These are phyloP conservation scores for Colletotrichum echinochloae DNA, from an alignment of 2,329 filamentous ascomycete genomes.

Conservation along the genomic window DNA sequence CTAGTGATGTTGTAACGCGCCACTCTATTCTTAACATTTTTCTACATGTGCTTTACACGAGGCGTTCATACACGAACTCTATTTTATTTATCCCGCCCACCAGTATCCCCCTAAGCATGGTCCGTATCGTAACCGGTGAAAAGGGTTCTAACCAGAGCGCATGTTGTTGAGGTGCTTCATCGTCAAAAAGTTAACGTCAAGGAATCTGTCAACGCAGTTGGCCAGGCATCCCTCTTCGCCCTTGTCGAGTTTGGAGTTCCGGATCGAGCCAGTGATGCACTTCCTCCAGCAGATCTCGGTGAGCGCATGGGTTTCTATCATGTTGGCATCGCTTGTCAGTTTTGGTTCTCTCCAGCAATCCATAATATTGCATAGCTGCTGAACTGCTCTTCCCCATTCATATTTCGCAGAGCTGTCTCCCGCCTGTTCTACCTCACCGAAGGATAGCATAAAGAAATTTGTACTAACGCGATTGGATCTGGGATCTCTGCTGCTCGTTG, in stretches of 20 bases:
- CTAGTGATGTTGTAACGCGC: neutral
- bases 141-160: slow-evolving; percentile 48
- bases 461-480: slow-evolving; percentile 69
- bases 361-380: neutral
- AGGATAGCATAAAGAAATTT: slow-evolving; percentile 42
- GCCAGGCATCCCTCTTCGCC: slow-evolving; percentile 85
- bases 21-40: slow-evolving; percentile 8
- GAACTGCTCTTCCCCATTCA: neutral
- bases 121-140: neutral
- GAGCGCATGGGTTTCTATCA: slow-evolving; percentile 65
- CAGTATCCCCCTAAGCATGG: no score
- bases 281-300: slow-evolving; percentile 93
- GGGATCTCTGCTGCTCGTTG: slow-evolving; percentile 88
- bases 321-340: slow-evolving; percentile 23
- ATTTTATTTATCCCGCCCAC: neutral
- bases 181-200: slow-evolving; percentile 89
- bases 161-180: slow-evolving; percentile 82
- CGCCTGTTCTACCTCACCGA: neutral
- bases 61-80: neutral
- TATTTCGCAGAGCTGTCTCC: neutral
- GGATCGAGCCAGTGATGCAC: slow-evolving; percentile 83
- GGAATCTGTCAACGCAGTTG: slow-evolving; percentile 94
- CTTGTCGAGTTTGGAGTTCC: slow-evolving; percentile 77
- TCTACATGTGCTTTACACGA: slow-evolving; percentile 31
- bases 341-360: neutral